phyloP scores from a whole-genome alignment of 2,329 filamentous ascomycete genomes.

The Penicillium sp. region DNA sequence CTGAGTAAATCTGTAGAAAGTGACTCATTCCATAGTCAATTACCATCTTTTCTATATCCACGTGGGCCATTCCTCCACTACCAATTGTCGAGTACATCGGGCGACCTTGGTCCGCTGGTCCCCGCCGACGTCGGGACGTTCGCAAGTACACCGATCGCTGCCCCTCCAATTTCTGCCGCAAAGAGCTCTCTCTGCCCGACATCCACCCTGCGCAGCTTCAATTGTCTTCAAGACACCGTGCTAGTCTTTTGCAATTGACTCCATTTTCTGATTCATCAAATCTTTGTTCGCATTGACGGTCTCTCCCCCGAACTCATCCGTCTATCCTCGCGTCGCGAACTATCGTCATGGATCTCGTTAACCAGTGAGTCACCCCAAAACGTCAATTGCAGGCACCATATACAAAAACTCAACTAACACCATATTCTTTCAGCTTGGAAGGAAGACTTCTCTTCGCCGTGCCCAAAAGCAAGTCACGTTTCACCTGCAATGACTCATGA shows the following conservation, averaged over 20 bases:
- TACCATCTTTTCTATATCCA: background rate
- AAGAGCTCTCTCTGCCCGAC: conserved; percentile 15
- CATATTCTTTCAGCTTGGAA: conserved; percentile 65
- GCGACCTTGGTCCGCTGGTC: conserved; percentile 4
- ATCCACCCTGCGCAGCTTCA: conserved; percentile 3
- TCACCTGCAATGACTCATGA: conserved; percentile 20
- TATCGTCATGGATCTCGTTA: conserved; percentile 58
- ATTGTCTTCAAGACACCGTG: conserved; percentile 6
- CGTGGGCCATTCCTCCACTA: conserved; percentile 2
- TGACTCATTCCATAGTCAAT: background rate
- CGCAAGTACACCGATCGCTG: conserved; percentile 10
- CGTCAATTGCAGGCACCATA: conserved; percentile 3
- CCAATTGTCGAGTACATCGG: background rate
- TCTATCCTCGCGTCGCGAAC: conserved; percentile 21
- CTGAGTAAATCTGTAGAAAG: background rate
- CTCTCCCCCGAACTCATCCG: background rate
- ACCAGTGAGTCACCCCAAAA: conserved; percentile 51
- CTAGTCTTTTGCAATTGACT: conserved; percentile 11
- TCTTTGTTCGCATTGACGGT: background rate
- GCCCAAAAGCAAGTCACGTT: conserved; percentile 78
- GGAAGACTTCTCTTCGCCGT: conserved; percentile 93
- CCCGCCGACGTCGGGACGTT: conserved; percentile 1
- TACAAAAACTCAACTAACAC: conserved; percentile 4
- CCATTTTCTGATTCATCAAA: background rate
- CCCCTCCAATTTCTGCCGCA: conserved; percentile 27